A percentile compares a stretch with the other conserved stretches of the same genome.
Conservation (phyloP, 2,329 filamentous ascomycete species). For the Tolypocladium album region DNA sequence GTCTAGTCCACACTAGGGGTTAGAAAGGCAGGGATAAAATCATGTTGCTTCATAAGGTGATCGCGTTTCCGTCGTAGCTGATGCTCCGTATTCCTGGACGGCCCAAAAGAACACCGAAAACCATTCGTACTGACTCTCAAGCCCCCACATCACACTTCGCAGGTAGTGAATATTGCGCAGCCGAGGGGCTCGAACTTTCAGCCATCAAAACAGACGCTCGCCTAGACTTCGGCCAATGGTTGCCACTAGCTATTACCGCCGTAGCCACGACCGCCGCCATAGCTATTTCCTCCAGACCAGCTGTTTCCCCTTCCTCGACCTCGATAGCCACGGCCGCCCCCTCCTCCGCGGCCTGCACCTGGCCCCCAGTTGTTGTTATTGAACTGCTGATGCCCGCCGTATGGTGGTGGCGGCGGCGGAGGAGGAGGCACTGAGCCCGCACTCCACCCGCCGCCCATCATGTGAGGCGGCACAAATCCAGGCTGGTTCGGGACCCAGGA, state of each 20-base stretch:
- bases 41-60: background rate
- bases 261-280: conserved; percentile 1
- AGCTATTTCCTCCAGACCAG: background rate
- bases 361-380: conserved; percentile 12
- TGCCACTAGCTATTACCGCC: background rate
- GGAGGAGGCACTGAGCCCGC: conserved; percentile 2
- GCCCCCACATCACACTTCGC: background rate
- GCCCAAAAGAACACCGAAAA: background rate
- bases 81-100: background rate
- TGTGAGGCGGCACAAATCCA: conserved; percentile 12
- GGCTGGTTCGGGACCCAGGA: conserved; percentile 17
- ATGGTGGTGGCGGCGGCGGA: conserved; percentile 8
- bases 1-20: too few species aligned
- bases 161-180: background rate
- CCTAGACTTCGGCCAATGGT: background rate
- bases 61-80: background rate
- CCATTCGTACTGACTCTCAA: background rate
- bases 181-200: background rate
- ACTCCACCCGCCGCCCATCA: conserved; percentile 14
- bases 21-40: background rate
- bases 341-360: conserved; percentile 14
- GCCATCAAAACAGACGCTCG: background rate
- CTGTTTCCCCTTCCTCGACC: conserved; percentile 12
- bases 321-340: conserved; percentile 21
- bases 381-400: conserved; percentile 4